Evolutionary conservation across 768 basidiomycete species (phyloP).

Genomic region (Termitomyces sp.): DNA sequence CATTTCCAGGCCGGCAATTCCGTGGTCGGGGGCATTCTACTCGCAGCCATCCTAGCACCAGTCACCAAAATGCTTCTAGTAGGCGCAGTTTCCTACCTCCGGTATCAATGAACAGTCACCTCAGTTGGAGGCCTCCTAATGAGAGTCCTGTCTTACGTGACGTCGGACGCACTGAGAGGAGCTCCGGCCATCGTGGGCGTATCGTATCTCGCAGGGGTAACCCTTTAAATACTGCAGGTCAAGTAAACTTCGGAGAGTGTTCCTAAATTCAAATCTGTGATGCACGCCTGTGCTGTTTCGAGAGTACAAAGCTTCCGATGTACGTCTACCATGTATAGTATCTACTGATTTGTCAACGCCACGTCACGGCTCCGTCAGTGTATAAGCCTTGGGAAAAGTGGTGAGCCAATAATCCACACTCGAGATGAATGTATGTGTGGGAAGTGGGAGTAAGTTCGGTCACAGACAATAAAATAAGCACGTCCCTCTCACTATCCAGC

Average conservation of each 20-base stretch:
- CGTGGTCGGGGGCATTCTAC: constrained; percentile 18
- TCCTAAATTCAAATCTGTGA: background rate
- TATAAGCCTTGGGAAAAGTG: background rate
- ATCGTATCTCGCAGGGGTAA: background rate
- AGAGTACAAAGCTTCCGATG: background rate
- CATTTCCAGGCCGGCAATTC: constrained; percentile 14
- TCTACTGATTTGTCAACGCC: background rate
- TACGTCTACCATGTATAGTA: constrained; percentile 2
- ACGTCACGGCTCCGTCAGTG: background rate
- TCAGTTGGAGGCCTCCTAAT: constrained; percentile 1
- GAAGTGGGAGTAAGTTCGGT: background rate
- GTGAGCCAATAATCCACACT: background rate
- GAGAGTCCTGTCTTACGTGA: constrained; percentile 6
- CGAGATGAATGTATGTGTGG: background rate
- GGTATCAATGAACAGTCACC: constrained; percentile 1
- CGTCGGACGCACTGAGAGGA: background rate
- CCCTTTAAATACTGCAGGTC: background rate
- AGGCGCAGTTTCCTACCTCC: constrained; percentile 8
- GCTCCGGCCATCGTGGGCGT: background rate
- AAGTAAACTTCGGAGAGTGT: background rate
- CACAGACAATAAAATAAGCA: constrained; percentile 27
- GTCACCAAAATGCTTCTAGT: constrained; percentile 11
- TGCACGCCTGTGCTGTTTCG: background rate
- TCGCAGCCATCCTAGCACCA: constrained; percentile 17
- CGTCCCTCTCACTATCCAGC: constrained; percentile 15